Conservation (phyloP, 2,329 filamentous ascomycete genomes). For the Aspergillus puulaauensis region DNA sequence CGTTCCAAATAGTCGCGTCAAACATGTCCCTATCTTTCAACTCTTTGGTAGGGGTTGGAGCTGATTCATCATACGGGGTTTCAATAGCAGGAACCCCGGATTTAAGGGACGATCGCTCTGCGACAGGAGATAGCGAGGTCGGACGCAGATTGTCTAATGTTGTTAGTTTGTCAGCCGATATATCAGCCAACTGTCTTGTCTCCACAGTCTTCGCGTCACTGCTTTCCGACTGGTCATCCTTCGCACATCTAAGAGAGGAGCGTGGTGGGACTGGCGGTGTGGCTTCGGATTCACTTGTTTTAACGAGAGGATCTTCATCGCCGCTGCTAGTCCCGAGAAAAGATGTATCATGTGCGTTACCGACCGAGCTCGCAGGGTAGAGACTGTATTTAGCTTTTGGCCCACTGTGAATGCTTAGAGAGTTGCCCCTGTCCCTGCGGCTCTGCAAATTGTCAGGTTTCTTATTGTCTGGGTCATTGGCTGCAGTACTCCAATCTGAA, state of each 20-base stretch:
- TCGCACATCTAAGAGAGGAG: slow-evolving; percentile 12
- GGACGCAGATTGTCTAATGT: slow-evolving; percentile 16
- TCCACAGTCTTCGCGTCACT: slow-evolving; percentile 11
- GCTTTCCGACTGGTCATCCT: slow-evolving; percentile 8
- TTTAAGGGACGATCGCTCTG: slow-evolving; percentile 27
- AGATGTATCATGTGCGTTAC: slow-evolving; percentile 28
- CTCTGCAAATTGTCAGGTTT: slow-evolving; percentile 17
- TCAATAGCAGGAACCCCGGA: slow-evolving; percentile 10
- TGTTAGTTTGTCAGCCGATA: slow-evolving; percentile 8
- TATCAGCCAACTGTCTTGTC: slow-evolving; percentile 2
- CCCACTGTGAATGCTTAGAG: slow-evolving; percentile 22
- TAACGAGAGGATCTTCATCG: slow-evolving; percentile 28
- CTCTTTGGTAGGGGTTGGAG: background rate
- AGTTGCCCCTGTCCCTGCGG: slow-evolving; percentile 26
- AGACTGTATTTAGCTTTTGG: slow-evolving; percentile 29
- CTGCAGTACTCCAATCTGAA: slow-evolving; percentile 19
- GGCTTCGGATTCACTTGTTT: slow-evolving; percentile 21
- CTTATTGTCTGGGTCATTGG: slow-evolving; percentile 18
- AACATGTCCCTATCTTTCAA: slow-evolving; percentile 8
- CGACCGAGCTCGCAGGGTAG: slow-evolving; percentile 25
- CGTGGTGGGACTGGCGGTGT: slow-evolving; percentile 9
- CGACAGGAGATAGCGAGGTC: slow-evolving; percentile 27
- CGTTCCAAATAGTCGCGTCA: slow-evolving; percentile 23
- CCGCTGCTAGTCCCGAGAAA: slow-evolving; percentile 38
- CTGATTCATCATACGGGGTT: slow-evolving; percentile 6